Conservation (phyloP, 208 protist genomes). For the Naegleria lovaniensis region DNA sequence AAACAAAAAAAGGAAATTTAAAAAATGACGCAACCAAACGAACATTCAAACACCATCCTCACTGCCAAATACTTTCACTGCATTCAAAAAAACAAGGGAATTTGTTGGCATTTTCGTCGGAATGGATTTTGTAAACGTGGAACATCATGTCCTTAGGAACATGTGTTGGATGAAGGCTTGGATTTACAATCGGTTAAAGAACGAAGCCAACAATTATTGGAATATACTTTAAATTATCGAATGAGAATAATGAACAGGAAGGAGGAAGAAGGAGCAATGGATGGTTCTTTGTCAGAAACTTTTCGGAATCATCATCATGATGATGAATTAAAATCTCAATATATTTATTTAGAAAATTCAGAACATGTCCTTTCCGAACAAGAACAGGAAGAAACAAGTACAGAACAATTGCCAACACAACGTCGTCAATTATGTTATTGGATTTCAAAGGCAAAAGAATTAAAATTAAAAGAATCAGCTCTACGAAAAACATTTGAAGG, state of each 20-base stretch:
- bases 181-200: not conserved
- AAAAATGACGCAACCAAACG: too few species aligned
- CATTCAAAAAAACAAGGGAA: not conserved
- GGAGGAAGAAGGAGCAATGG: not conserved
- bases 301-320: not conserved
- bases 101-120: not conserved
- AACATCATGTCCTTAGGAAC: not conserved
- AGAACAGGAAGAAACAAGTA: not conserved
- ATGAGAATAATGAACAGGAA: too few species aligned
- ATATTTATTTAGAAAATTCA: not conserved
- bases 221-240: too few species aligned
- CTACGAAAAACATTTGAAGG: slow-evolving; percentile 16
- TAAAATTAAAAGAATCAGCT: not conserved
- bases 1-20: too few species aligned
- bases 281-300: too few species aligned
- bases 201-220: too few species aligned
- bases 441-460: not conserved
- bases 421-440: not conserved
- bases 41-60: too few species aligned
- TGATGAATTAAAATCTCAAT: not conserved
- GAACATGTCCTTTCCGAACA: not conserved
- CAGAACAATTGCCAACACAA: too few species aligned
- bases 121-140: not conserved
- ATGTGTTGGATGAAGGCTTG: not conserved
- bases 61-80: too few species aligned